Conservation (phyloP, 305 asterid species). For the Stenogyne calaminthoides region DNA sequence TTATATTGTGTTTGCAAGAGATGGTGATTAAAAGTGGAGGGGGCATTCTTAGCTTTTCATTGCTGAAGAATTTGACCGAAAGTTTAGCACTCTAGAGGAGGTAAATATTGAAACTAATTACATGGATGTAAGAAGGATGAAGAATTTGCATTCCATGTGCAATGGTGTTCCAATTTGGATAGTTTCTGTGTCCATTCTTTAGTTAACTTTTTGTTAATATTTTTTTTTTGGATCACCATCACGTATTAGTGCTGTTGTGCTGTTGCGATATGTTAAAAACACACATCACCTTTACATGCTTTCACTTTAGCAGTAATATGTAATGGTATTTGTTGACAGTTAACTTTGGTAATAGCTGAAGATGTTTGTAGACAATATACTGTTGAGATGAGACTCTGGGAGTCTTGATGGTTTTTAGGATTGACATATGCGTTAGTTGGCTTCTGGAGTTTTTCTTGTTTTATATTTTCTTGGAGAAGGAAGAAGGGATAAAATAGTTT, state of each 20-base stretch:
- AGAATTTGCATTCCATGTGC: slow-evolving; percentile 34
- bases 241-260: not conserved
- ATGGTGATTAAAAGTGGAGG: slow-evolving; percentile 56
- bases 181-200: slow-evolving; percentile 6
- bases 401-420: slow-evolving; percentile 1
- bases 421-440: not conserved
- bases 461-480: not conserved
- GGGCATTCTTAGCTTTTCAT: slow-evolving; percentile 54
- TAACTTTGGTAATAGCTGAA: not conserved
- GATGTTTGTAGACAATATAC: not conserved
- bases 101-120: slow-evolving; percentile 48
- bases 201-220: slow-evolving; percentile 5
- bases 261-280: not conserved
- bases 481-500: not conserved
- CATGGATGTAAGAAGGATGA: slow-evolving; percentile 35
- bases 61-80: slow-evolving; percentile 49
- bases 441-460: not conserved
- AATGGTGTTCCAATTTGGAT: slow-evolving; percentile 25
- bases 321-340: not conserved
- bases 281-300: not conserved
- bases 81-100: slow-evolving; percentile 54
- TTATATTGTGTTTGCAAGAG: slow-evolving; percentile 68
- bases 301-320: not conserved
- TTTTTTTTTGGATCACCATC: not conserved
- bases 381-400: not conserved